Base-by-base conservation (phyloP, 371 early-diverging fungal genomes). In the Dichotomocladium elegans region DNA sequence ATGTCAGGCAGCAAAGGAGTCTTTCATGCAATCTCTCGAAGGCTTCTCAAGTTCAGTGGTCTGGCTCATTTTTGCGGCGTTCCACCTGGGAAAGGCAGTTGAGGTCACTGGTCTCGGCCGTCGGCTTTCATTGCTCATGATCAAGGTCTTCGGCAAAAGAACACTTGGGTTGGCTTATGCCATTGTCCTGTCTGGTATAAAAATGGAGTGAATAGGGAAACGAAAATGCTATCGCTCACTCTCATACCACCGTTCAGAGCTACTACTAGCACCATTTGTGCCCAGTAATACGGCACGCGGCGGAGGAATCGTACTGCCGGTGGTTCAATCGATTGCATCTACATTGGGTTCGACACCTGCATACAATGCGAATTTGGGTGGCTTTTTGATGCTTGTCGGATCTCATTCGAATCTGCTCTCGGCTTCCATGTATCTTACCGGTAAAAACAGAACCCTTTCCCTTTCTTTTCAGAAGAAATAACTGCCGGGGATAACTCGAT, bases 201-300 rank as follows among this genome's bases (percentile, higher is more conserved):
- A 14, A 35, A 0, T 6, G 21, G 10, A 12, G 14, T 37, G 8
- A 37, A 37, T 5, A 17, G 8, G 17, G 2, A 17, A 34, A 34
- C 5, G 8, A 37, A 15, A 19, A 37, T 37, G 15, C n/a, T 37
- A 21, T 37, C 37, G n/a, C n/a, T 17, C 21, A 6, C 15, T 37
- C 37, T 37, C 19, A 7, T 15, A 35, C 19, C 29, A 19, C 15
- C n/a, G 19, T 28, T 19, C 14, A 60, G 88, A 88, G 60, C 50
- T 87, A 15, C 34, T 74, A n/a, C 53, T 88, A 31, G 86, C 82
- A 4, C 85, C 89, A 0, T 84, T 88, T 57, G 83, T 88, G 12
- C 89, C 89, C 4, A 82, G 82, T 19, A 88, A 88, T 58, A 82
- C 83, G 0, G 89, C 89, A 14, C 74, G 89, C 33, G 87, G 87